Evolutionary conservation across 371 early-diverging fungal genomes (phyloP), one percentile per base, ranked within the genome.

Genomic region (Apophysomyces variabilis): DNA sequence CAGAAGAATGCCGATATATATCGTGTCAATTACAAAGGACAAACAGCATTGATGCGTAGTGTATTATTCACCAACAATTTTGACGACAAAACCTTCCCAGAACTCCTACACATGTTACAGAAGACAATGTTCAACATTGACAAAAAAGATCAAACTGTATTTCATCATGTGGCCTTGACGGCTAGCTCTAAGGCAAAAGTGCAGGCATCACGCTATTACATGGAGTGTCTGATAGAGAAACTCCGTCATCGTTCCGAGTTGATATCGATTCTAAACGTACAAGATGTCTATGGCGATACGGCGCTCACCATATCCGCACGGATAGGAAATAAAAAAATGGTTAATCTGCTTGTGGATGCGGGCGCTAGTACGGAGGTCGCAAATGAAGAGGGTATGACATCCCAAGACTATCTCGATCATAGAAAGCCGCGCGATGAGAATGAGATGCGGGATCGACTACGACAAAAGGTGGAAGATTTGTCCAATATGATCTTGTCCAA

Each of bases 11-110:
- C 93, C 3, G 90, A 93, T 65, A 74, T 88, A 12, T 82, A 83
- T 45, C 65, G 82, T 38, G 80, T 87, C 37, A 97, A 96, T 69
- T 84, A 86, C 63, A 83, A 82, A 38, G 96, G 96, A 12, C 93
- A 96, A 70, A 89, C 96, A 4, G 92, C 96, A 0, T 79, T 98
- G 50, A 92, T 96, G 67, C 87, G 97, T 18, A 90, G 94, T 5
- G 95, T 97, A 0, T 72, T 93, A 44, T 88, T 90, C 57, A 87
- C 94, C 14, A 90, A 96, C 76, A 94, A 93, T 75, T 93, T 86
- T 71, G 96, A 96, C 57, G 71, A 71, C 59, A 89, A 93, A 62
- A 85, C 88, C 0, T 98, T 96, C 71, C 78, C 88, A 0, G 81
- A 83, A 5, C 68, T 96, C n/a, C 76, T 97, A n/a, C 87, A 87